These are phyloP conservation scores for Lasiodiplodia gonubiensis DNA, from an alignment of 2,329 filamentous ascomycete species.

Conservation along the genomic window DNA sequence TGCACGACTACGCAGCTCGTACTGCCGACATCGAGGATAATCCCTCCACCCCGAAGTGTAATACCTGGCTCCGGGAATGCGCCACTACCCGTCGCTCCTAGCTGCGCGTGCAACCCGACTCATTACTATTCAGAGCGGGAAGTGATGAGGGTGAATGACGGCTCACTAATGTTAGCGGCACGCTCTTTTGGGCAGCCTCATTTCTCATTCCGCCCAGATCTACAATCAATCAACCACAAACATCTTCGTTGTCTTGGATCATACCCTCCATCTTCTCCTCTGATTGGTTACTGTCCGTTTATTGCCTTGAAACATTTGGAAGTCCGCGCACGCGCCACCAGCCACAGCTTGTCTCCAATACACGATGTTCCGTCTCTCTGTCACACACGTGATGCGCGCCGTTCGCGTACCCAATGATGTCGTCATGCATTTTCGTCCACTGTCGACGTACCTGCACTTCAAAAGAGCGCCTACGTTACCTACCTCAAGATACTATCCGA, in stretches of 20 bases:
- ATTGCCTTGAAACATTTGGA: conserved; percentile 11
- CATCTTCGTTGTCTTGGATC: neutral
- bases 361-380: conserved; percentile 14
- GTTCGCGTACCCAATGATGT: conserved; percentile 3
- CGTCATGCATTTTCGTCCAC: conserved; percentile 19
- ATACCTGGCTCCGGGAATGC: conserved; percentile 10
- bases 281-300: conserved; percentile 4
- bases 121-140: neutral
- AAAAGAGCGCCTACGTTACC: neutral
- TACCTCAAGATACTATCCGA: neutral
- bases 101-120: conserved; percentile 7
- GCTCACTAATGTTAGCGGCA: conserved; percentile 16
- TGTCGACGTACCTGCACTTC: neutral
- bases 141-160: conserved; percentile 2
- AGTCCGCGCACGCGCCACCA: conserved; percentile 12
- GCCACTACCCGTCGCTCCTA: neutral
- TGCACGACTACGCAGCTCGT: conserved; percentile 5
- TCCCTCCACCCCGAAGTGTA: conserved; percentile 5
- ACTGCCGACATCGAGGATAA: conserved; percentile 11
- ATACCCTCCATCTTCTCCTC: neutral
- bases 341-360: neutral
- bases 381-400: conserved; percentile 15
- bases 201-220: conserved; percentile 12
- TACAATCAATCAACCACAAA: conserved; percentile 14
- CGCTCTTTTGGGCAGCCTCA: conserved; percentile 1